Evolutionary conservation across 1,284 basidiomycete genomes (phyloP).

Genomic region (Moesziomyces sp.): DNA sequence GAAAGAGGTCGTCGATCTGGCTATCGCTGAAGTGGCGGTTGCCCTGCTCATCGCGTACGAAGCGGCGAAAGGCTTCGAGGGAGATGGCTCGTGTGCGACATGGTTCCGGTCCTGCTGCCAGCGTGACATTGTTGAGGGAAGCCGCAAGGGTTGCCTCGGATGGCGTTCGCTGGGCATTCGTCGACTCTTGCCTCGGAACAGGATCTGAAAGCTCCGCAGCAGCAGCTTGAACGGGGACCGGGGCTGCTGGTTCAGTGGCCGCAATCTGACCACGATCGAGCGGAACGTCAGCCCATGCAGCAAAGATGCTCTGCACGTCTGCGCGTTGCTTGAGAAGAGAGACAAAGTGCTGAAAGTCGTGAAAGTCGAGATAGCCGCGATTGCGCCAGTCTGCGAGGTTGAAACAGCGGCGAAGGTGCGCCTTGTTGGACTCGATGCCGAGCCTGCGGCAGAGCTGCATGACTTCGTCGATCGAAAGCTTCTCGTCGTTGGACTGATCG

Average conservation of each 20-base stretch:
- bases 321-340: conserved; percentile 83
- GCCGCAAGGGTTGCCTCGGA: conserved; percentile 6
- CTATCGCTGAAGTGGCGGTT: conserved; percentile 30
- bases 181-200: no score
- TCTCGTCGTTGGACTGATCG: conserved; percentile 75
- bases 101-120: conserved; percentile 11
- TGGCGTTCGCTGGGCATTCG: neutral
- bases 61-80: conserved; percentile 39
- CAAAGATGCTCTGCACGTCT: conserved; percentile 75
- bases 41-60: conserved; percentile 58
- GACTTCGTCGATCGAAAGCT: conserved; percentile 79
- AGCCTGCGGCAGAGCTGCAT: conserved; percentile 80
- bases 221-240: neutral
- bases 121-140: conserved; percentile 2
- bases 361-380: conserved; percentile 81
- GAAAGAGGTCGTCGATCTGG: conserved; percentile 38
- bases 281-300: conserved; percentile 38
- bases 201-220: no score
- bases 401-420: conserved; percentile 77
- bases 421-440: conserved; percentile 76
- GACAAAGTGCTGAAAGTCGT: conserved; percentile 86
- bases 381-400: conserved; percentile 79
- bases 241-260: no score
- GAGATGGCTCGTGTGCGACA: conserved; percentile 32
- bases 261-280: neutral